phyloP scores from a whole-genome alignment of 2,329 filamentous ascomycete genomes.

The Knufia fluminis region DNA sequence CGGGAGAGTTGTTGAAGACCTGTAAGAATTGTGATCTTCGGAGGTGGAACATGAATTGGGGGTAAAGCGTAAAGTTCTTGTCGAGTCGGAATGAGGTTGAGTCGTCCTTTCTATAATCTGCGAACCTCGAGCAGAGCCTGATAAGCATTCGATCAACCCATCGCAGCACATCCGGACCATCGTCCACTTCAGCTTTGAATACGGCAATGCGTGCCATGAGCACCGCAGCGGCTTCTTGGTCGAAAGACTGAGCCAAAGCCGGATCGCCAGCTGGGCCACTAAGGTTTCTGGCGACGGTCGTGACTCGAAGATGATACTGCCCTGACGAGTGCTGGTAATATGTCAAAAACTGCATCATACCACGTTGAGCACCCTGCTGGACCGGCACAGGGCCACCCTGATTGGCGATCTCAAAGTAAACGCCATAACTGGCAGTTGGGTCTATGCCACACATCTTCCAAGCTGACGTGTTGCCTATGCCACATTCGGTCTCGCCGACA shows the following conservation, averaged over 20 bases:
- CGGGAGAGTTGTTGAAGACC: conserved; percentile 98
- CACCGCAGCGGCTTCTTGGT: conserved; percentile 94
- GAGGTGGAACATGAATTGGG: conserved; percentile 99
- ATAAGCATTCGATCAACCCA: conserved; percentile 99
- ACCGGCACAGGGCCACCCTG: conserved; percentile 80
- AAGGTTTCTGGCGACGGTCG: conserved; percentile 81
- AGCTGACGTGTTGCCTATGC: conserved; percentile 95
- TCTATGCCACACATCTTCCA: conserved; percentile 99
- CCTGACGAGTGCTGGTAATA: conserved; percentile 98
- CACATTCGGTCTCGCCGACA: conserved; percentile 94
- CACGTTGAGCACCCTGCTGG: conserved; percentile 79
- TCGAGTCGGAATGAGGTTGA: conserved; percentile 92
- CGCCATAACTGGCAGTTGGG: conserved; percentile 81
- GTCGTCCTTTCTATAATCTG: conserved; percentile 96
- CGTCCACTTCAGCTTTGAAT: conserved; percentile 97
- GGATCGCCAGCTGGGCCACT: conserved; percentile 92
- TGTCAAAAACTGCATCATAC: conserved; percentile 95
- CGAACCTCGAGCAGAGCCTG: conserved; percentile 87
- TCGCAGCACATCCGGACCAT: conserved; percentile 92
- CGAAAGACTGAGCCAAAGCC: conserved; percentile 90
- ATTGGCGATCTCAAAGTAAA: conserved; percentile 96
- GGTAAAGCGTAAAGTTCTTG: conserved; percentile 98
- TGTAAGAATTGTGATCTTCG: conserved; percentile 95
- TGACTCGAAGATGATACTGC: conserved; percentile 91
- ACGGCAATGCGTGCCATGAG: conserved; percentile 99